Base-by-base conservation (phyloP, 2,329 filamentous ascomycete species). In the Tolypocladium tundrense region DNA sequence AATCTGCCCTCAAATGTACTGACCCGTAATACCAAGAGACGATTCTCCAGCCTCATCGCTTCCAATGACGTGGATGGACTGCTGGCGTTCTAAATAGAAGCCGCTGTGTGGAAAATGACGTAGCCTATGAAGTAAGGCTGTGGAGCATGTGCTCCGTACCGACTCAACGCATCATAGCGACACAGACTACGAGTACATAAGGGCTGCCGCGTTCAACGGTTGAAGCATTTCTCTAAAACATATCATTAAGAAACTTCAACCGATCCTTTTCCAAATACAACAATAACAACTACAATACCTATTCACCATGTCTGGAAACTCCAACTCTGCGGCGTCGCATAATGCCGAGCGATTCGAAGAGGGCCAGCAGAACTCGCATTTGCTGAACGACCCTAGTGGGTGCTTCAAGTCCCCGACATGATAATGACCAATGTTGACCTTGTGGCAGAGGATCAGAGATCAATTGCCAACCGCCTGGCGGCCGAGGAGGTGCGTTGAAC, bases 361-460 rank as follows among this genome's bases (percentile, higher is more conserved):
- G 75, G 90, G 90, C 65, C 78, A 87, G 70, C 71, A 79, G 59
- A 77, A 88, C 70, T 87, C 86, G 56, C 90, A 95, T 73, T 71
- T 79, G 60, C 77, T 80, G 61, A 80, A 81, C 57, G 88, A 94
- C 70, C 84, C 89, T 54, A 93, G 88, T 91, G 80, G 61, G 80
- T 48, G 3, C 16, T 10, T 7, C 2, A 21, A 14, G 14, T 14
- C 2, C 3, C 19, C 14, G 19, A 14, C 2, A 37, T 14, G 11
- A 8, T 4, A 1, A 31, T 13, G 8, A 2, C 11, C 10, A 3
- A 10, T 14, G 48, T n/a, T 52, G 33, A 52, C 33, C 19, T 21
- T 3, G 2, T 8, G 10, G 31, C 24, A 84, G 86, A 90, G 81
- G 87, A 90, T 65, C 76, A 88, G 71, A 80, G 87, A 67, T 78